Percentiles rank a stretch among this genome's conserved stretches.
Evolutionary conservation across 805 yeast genomes (phyloP).

Genomic region (Zygosaccharomyces kombuchaensis): DNA sequence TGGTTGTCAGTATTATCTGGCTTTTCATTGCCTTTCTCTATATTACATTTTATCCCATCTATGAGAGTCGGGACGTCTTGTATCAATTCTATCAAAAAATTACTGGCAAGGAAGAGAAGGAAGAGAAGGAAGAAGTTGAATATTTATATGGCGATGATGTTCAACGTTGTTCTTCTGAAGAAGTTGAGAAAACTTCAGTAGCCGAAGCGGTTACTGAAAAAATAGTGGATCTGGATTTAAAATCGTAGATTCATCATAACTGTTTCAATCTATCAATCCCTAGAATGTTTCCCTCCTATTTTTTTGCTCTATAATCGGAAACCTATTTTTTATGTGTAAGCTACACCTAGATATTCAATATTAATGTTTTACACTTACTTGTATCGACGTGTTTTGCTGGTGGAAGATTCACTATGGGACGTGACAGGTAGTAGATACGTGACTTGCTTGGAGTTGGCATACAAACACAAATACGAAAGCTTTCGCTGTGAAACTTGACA

Average conservation of each 20-base stretch:
- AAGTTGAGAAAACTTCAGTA: background rate
- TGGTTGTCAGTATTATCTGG: conserved; percentile 78
- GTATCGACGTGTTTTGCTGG: no score
- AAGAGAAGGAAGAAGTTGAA: conserved; percentile 5
- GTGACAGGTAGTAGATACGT: no score
- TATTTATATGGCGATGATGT: conserved; percentile 4
- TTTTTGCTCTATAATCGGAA: no score
- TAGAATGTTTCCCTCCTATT: no score
- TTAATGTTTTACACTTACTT: no score
- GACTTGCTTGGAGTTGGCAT: no score
- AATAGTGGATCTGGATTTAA: background rate
- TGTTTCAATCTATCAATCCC: no score
- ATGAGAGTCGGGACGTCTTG: conserved; percentile 54
- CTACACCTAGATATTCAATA: no score
- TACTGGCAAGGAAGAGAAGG: conserved; percentile 10
- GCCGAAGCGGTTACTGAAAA: background rate
- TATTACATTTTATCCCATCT: conserved; percentile 65
- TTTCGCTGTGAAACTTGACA: no score
- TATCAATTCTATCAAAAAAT: conserved; percentile 7
- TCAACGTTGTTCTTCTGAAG: conserved; percentile 2
- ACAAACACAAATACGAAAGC: no score
- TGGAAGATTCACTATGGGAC: no score
- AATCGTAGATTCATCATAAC: background rate
- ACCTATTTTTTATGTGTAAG: no score
- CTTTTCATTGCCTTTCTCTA: conserved; percentile 59